Base-by-base conservation (phyloP, 306 rosid genomes). In the Hippophae rhamnoides region DNA sequence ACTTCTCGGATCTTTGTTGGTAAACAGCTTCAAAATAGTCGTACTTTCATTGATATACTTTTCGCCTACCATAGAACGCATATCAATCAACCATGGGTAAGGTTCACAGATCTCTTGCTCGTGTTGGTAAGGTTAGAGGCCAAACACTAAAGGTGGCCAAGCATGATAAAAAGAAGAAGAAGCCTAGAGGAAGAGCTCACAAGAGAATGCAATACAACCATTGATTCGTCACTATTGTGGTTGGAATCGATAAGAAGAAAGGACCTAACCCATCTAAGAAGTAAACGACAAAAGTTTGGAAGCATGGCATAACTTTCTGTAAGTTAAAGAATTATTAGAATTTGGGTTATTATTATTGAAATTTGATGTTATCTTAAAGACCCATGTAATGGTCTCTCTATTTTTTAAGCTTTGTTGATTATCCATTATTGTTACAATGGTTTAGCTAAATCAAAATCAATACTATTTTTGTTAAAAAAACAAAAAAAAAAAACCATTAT, bases 131-230 rank as follows among this genome's bases (percentile, higher is more conserved):
- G 51, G 84, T 79, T 54, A 79, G 80, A 68, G 81, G 81, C 13
- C 81, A 76, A 64, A 76, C 84, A 7, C 84, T 78, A 14, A 79
- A 79, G 51, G 80, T 79, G 56, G 81, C 84, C 10, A 79, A 79
- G 75, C 81, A 75, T n/a, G n/a, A n/a, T n/a, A 81, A 79, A 26
- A 75, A 79, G 81, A 75, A 79, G 76, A 79, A 79, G 78, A 71
- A 75, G 65, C 84, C 81, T 49, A 65, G 80, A 7, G 81, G 81
- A 47, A 78, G 84, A 18, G 81, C 84, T 18, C 66, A 75, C 71
- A 79, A 79, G 78, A 78, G 81, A 56, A 65, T 79, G 78, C 84
- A 79, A 58, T 79, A 79, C 84, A 79, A 79, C 14, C 80, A 81
- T 61, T 70, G 84, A 47, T 79, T 79, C 63, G 81, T 79, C 71